A percentile compares a stretch with the other conserved stretches of the same genome.
Conservation (phyloP, 2,329 filamentous ascomycete species). For the Cordyceps farinosa region DNA sequence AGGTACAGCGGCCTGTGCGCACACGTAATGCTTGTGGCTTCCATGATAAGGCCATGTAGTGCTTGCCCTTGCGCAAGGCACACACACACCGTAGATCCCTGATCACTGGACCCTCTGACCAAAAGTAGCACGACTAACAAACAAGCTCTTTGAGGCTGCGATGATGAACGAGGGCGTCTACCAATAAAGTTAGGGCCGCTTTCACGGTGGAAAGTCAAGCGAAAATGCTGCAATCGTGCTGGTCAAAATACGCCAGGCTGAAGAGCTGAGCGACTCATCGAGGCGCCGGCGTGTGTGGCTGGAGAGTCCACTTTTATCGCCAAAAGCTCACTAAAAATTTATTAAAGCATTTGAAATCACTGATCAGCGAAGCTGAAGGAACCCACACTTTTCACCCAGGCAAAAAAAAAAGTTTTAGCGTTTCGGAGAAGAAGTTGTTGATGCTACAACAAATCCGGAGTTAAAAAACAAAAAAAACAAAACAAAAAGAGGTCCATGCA, state of each 20-base stretch:
- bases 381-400: not conserved
- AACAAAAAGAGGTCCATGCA: no score
- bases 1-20: not conserved
- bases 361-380: no score
- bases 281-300: constrained; percentile 4
- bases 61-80: not conserved
- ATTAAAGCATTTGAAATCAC: constrained; percentile 17
- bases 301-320: not conserved
- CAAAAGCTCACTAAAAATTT: not conserved
- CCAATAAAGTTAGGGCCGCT: not conserved
- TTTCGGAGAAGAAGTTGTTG: not conserved
- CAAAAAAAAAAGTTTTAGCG: not conserved
- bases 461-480: no score
- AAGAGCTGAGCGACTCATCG: not conserved
- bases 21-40: not conserved
- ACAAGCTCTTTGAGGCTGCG: no score
- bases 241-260: constrained; percentile 9
- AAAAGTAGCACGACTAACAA: not conserved
- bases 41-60: not conserved
- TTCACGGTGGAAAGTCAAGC: not conserved
- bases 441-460: not conserved
- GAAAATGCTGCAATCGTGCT: not conserved
- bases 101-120: not conserved
- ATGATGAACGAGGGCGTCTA: not conserved
- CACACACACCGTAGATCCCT: not conserved